Conservation (phyloP, 2,329 filamentous ascomycete species). For the Aspergillus bombycis region DNA sequence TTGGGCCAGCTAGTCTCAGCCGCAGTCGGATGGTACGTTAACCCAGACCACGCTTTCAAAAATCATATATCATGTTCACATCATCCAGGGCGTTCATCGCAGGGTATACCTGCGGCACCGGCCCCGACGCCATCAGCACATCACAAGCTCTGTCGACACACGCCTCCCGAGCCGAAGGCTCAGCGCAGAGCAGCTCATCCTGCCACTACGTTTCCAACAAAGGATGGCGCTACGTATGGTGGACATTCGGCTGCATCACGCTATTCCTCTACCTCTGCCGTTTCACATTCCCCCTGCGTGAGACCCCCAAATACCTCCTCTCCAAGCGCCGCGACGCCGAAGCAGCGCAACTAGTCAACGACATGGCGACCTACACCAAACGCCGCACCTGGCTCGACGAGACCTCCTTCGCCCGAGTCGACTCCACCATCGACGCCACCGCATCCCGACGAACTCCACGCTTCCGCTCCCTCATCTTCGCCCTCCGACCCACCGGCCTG, state of each 20-base stretch:
- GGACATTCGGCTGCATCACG: conserved; percentile 27
- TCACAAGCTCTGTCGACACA: conserved; percentile 7
- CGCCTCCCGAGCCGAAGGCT: not conserved
- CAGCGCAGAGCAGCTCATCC: conserved; percentile 15
- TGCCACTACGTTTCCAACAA: conserved; percentile 27
- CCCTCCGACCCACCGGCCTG: not conserved
- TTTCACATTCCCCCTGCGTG: conserved; percentile 18
- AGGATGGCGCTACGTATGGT: conserved; percentile 29
- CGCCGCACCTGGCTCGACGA: conserved; percentile 23
- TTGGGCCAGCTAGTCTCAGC: conserved; percentile 22
- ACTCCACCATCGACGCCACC: conserved; percentile 21
- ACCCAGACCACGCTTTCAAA: too few relatives aligned
- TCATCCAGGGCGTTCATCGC: conserved; percentile 24
- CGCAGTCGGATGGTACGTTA: conserved; percentile 22
- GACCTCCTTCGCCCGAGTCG: conserved; percentile 21
- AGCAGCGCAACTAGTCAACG: conserved; percentile 22
- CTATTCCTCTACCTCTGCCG: conserved; percentile 25
- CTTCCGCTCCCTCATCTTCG: conserved; percentile 7
- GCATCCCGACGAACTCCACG: not conserved
- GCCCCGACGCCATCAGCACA: conserved; percentile 22
- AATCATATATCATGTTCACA: not conserved
- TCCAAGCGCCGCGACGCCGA: conserved; percentile 21
- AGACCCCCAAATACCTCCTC: conserved; percentile 25
- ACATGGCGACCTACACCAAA: conserved; percentile 21
- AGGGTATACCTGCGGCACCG: conserved; percentile 26